phyloP scores from a whole-genome alignment of 805 yeast species.

The Priceomyces medius region DNA sequence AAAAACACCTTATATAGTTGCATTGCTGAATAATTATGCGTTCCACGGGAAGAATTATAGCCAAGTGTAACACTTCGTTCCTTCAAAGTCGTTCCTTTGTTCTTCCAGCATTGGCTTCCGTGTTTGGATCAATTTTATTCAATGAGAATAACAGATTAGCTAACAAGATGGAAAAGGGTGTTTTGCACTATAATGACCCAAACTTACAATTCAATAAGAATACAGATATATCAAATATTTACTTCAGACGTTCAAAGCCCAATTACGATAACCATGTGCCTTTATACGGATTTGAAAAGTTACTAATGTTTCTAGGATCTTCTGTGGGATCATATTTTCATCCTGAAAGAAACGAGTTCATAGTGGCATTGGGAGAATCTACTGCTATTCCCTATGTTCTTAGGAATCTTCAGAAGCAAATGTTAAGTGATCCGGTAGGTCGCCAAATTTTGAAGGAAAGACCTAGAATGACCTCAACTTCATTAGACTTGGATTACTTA shows the following conservation, averaged over 20 bases:
- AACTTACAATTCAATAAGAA: conserved; percentile 29
- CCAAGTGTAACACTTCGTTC: no score
- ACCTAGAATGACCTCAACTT: conserved; percentile 77
- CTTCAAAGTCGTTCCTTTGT: conserved; percentile 9
- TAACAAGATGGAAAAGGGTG: conserved; percentile 55
- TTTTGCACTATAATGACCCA: conserved; percentile 39
- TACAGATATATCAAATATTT: conserved; percentile 21
- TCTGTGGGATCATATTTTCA: conserved; percentile 75
- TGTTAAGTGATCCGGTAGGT: conserved; percentile 77
- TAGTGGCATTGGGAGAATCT: conserved; percentile 85
- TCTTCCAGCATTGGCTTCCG: conserved; percentile 16
- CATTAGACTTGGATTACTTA: conserved; percentile 63
- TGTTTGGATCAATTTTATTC: conserved; percentile 31
- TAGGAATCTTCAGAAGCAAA: conserved; percentile 57
- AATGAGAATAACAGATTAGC: conserved; percentile 54
- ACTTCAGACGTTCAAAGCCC: conserved; percentile 40
- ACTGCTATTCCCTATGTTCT: conserved; percentile 76
- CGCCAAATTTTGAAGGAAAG: conserved; percentile 72
- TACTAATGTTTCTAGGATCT: conserved; percentile 64
- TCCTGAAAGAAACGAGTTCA: conserved; percentile 73
- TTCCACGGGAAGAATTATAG: no score
- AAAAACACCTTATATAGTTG: no score
- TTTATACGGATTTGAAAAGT: conserved; percentile 59
- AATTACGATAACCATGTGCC: conserved; percentile 81
- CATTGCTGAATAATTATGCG: no score